These are phyloP conservation scores for Epichloe glyceriae DNA, from an alignment of 2,329 filamentous ascomycete species.

Conservation along the genomic window DNA sequence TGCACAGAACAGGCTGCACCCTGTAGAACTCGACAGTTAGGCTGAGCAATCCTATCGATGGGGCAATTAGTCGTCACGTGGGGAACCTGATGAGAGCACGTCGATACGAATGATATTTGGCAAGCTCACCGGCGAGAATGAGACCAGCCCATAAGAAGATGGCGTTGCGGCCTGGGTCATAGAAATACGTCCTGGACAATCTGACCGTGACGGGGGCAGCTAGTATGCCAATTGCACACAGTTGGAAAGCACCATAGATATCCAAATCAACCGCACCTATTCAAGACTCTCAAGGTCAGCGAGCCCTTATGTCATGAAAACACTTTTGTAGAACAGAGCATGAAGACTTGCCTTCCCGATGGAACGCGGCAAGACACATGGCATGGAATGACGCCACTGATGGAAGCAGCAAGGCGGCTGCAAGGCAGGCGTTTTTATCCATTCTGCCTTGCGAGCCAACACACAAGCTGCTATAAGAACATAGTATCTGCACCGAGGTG, in stretches of 20 bases:
- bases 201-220: slow-evolving; percentile 50
- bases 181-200: slow-evolving; percentile 50
- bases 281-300: background rate
- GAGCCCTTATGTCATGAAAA: background rate
- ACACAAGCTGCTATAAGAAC: slow-evolving; percentile 50
- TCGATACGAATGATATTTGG: too few species aligned
- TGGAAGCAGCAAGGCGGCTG: slow-evolving; percentile 48
- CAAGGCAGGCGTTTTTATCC: slow-evolving; percentile 52
- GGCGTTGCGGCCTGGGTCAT: slow-evolving; percentile 47
- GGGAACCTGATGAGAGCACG: background rate
- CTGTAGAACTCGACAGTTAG: slow-evolving; percentile 54
- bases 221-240: slow-evolving; percentile 53
- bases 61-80: background rate
- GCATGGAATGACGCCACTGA: slow-evolving; percentile 51
- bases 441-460: slow-evolving; percentile 46
- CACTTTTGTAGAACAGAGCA: background rate
- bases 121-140: slow-evolving; percentile 39
- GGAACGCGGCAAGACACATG: slow-evolving; percentile 45
- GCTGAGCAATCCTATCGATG: slow-evolving; percentile 37
- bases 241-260: slow-evolving; percentile 53
- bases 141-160: slow-evolving; percentile 55
- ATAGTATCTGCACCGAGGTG: slow-evolving; percentile 38
- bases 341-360: slow-evolving; percentile 39
- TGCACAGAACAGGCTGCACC: slow-evolving; percentile 30
- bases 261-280: slow-evolving; percentile 54